Evolutionary conservation across 2,329 filamentous ascomycete genomes (phyloP), one percentile per base, ranked within the genome.

Genomic region (Ophiocordyceps camponoti-saundersi): DNA sequence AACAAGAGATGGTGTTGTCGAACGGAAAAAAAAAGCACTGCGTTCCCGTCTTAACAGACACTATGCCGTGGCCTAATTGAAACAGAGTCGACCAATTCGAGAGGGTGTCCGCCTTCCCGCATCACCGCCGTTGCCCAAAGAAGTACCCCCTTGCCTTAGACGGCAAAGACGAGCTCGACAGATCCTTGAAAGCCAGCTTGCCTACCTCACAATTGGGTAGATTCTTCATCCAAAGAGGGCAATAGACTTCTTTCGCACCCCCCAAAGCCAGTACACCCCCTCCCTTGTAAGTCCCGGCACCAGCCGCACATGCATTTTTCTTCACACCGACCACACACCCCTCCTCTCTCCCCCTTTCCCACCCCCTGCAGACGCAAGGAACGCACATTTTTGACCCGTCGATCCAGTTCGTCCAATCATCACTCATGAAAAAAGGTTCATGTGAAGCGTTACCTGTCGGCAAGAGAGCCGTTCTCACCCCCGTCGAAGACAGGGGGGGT

Each of bases 391-490:
- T 58, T 30, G 15, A 15, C 57, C 52, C 49, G 47, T 45, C 46
- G 36, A 18, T 39, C 36, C 16, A 18, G 16, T 54, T 42, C 54
- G 54, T 65, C 72, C 72, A 76, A 75, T 76, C 71, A 75, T 70
- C 65, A 65, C 55, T 68, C 70, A 62, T 72, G 10, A 22, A 22
- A 16, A 22, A 22, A 16, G 6, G 63, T 65, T 54, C 58, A 65
- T 65, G 61, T 70, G 61, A 65, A 67, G 67, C 60, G 63, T 54
- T 47, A 26, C 46, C 52, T 51, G 51, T 52, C 48, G 52, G 53
- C 54, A 39, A 18, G 18, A 3, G 16, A 53, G 53, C 53, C 48
- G 56, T 52, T 47, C 51, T 56, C 56, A 54, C 50, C 50, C 54
- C 50, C 54, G 51, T 54, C 49, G n/a, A 12, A 20, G 22, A 29